phyloP scores from a whole-genome alignment of 768 basidiomycete species.

The Naganishia friedmannii region DNA sequence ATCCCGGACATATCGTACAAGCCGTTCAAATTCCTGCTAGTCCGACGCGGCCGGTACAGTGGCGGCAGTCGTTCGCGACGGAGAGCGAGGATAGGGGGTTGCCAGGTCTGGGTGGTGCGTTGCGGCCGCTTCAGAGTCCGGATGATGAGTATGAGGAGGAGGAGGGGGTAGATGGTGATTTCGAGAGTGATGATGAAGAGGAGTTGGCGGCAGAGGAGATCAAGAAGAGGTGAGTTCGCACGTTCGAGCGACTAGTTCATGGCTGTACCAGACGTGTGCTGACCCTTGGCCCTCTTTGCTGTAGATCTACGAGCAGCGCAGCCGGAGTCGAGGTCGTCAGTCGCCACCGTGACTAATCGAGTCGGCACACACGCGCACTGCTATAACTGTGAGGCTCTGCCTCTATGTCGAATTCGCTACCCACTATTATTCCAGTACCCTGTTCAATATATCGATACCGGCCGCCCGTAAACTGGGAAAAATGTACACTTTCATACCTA shows the following conservation, averaged over 20 bases:
- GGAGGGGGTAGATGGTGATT: constrained; percentile 24
- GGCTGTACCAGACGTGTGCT: not conserved
- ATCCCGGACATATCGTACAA: constrained; percentile 39
- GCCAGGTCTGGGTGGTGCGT: not conserved
- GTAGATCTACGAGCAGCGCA: constrained; percentile 45
- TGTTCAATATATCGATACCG: not conserved
- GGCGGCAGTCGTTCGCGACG: constrained; percentile 5
- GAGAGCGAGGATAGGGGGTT: constrained; percentile 35
- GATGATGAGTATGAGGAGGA: constrained; percentile 30
- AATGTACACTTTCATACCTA: not conserved
- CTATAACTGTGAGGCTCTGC: too few relatives aligned
- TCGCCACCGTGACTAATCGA: constrained; percentile 38
- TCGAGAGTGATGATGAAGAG: constrained; percentile 30
- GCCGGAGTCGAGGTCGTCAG: constrained; percentile 50
- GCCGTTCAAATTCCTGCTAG: constrained; percentile 27
- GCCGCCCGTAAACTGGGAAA: not conserved
- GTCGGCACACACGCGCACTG: not conserved
- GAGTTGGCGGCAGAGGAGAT: constrained; percentile 28
- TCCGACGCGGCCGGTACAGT: not conserved
- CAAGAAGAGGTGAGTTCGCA: constrained; percentile 13
- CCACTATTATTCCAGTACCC: not conserved
- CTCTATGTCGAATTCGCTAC: not conserved
- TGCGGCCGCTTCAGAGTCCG: not conserved
- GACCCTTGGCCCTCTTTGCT: not conserved
- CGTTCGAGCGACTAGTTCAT: not conserved